A percentile compares a stretch with the other conserved stretches of the same genome.
These are phyloP conservation scores for Citrus sinensis DNA, from an alignment of 345 rosid species.

Conservation along the genomic window DNA sequence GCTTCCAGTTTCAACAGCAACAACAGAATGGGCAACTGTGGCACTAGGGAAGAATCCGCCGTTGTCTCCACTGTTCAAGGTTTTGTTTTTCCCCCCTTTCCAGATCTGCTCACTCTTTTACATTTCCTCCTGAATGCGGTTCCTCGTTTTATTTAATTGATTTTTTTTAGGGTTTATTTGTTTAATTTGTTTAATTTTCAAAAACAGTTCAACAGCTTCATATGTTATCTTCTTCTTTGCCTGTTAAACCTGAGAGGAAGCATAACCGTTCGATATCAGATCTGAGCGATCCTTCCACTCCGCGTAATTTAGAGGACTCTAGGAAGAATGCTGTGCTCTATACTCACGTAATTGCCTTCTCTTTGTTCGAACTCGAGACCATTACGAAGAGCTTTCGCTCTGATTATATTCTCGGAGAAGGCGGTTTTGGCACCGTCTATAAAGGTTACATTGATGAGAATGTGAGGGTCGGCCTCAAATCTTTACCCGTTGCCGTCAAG, in stretches of 20 bases:
- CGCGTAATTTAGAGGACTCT: slow-evolving; percentile 58
- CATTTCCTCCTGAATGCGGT: neutral
- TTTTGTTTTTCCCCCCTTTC: neutral
- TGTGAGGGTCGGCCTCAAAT: slow-evolving; percentile 89
- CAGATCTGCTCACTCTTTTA: slow-evolving; percentile 18
- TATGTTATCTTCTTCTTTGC: slow-evolving; percentile 32
- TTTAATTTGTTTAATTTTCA: neutral
- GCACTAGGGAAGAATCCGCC: slow-evolving; percentile 93
- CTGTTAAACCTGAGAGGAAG: slow-evolving; percentile 41
- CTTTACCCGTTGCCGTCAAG: slow-evolving; percentile 95
- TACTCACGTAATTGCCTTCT: slow-evolving; percentile 77
- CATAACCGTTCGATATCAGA: slow-evolving; percentile 80
- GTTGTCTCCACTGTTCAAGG: slow-evolving; percentile 87
- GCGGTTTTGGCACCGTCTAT: slow-evolving; percentile 94
- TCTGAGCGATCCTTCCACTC: slow-evolving; percentile 84
- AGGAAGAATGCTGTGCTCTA: slow-evolving; percentile 65
- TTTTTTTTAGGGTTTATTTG: neutral
- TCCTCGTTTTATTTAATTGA: neutral
- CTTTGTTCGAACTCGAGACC: slow-evolving; percentile 87
- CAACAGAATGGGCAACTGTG: slow-evolving; percentile 83
- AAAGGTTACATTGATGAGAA: slow-evolving; percentile 97
- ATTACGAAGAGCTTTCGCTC: slow-evolving; percentile 97
- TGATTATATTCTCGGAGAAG: slow-evolving; percentile 93
- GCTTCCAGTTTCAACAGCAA: neutral
- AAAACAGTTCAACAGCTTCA: slow-evolving; percentile 75